phyloP scores from a whole-genome alignment of 257 asterid species.

The Jacaranda mimosifolia region DNA sequence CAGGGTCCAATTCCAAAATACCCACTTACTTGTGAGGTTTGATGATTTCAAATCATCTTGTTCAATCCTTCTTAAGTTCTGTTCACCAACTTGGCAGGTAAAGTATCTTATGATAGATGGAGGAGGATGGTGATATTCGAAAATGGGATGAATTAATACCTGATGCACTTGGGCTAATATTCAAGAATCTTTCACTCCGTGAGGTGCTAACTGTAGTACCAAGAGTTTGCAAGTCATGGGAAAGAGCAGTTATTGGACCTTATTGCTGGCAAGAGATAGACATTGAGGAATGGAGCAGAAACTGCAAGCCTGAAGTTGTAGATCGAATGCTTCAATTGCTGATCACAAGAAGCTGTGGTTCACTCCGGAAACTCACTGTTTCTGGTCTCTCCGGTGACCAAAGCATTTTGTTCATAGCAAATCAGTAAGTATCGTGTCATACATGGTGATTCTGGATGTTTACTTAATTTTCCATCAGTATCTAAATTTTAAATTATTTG shows the following conservation, averaged over 20 bases:
- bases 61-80: neutral
- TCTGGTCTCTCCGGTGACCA: constrained; percentile 64
- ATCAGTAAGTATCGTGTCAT: constrained; percentile 60
- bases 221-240: constrained; percentile 89
- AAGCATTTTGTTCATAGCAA: constrained; percentile 61
- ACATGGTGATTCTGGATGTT: neutral
- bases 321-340: constrained; percentile 74
- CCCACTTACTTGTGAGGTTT: neutral
- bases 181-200: constrained; percentile 67
- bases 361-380: constrained; percentile 68
- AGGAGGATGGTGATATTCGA: constrained; percentile 48
- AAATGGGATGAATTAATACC: constrained; percentile 87
- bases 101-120: constrained; percentile 50
- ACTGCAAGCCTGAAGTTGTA: constrained; percentile 49
- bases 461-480: neutral
- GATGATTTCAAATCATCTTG: constrained; percentile 1
- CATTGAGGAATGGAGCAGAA: constrained; percentile 86
- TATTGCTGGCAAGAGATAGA: constrained; percentile 96
- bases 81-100: neutral
- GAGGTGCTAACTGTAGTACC: constrained; percentile 84
- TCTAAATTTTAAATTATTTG: neutral
- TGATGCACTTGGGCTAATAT: constrained; percentile 85
- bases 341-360: constrained; percentile 73
- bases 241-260: constrained; percentile 75
- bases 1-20: neutral